phyloP scores from a whole-genome alignment of 2,329 filamentous ascomycete genomes.

The Penicillium rolfsii region DNA sequence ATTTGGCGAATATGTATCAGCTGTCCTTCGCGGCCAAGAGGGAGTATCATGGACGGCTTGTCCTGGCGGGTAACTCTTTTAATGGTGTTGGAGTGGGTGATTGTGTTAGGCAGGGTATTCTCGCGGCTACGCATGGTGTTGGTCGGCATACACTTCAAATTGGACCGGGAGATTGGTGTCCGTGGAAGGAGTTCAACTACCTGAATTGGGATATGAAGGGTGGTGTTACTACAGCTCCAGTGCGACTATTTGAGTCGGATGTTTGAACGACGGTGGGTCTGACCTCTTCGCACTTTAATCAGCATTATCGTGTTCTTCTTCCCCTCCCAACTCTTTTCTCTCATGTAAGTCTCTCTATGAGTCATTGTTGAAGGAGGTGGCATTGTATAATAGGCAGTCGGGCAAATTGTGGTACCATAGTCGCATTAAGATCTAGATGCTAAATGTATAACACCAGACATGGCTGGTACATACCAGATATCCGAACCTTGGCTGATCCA shows the following conservation, averaged over 20 bases:
- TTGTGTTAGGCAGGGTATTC: conserved; percentile 60
- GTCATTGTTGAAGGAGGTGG: not conserved
- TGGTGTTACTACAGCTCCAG: conserved; percentile 36
- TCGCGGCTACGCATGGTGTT: conserved; percentile 52
- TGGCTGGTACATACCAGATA: not conserved
- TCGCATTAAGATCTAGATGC: conserved; percentile 6
- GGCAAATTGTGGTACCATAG: conserved; percentile 5
- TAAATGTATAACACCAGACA: not conserved
- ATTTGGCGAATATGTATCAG: conserved; percentile 63
- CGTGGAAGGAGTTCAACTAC: conserved; percentile 29
- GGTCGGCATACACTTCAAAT: conserved; percentile 35
- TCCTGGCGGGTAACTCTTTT: conserved; percentile 63
- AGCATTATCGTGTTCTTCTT: not conserved
- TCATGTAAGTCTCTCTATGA: not conserved
- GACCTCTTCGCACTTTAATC: not conserved
- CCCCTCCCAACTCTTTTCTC: not conserved
- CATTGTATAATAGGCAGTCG: not conserved
- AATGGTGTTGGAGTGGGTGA: conserved; percentile 56
- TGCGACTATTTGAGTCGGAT: conserved; percentile 23
- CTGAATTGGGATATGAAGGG: conserved; percentile 36
- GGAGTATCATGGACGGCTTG: conserved; percentile 65
- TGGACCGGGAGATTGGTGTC: conserved; percentile 11
- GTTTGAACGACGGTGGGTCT: conserved; percentile 1
- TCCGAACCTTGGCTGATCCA: not conserved
- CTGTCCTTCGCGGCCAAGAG: conserved; percentile 60